Evolutionary conservation across 768 basidiomycete species (phyloP).

Genomic region (Hygrophorus pudorinus): DNA sequence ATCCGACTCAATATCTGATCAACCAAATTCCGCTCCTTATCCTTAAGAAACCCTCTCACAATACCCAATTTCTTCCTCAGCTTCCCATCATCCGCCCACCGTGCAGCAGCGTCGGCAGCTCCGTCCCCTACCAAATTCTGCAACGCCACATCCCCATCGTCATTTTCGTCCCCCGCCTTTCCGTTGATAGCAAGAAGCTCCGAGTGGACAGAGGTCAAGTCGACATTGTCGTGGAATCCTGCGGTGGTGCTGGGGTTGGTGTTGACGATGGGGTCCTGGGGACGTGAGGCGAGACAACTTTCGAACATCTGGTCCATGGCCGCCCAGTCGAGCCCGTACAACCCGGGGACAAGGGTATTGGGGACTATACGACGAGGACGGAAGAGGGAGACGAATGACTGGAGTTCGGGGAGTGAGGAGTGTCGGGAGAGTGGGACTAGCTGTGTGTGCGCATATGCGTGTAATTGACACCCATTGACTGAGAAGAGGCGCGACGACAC

Average conservation of each 20-base stretch:
- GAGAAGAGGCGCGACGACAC: slow-evolving; percentile 11
- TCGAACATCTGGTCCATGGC: slow-evolving; percentile 63
- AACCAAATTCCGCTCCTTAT: slow-evolving; percentile 22
- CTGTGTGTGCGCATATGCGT: slow-evolving; percentile 24
- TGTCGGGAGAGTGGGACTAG: slow-evolving; percentile 81
- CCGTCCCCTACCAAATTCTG: slow-evolving; percentile 60
- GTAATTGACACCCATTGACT: slow-evolving; percentile 3
- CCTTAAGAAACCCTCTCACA: slow-evolving; percentile 33
- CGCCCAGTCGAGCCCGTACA: slow-evolving; percentile 60
- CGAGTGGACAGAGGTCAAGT: neutral
- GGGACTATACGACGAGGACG: slow-evolving; percentile 69
- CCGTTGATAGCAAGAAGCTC: neutral
- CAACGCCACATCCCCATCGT: slow-evolving; percentile 39
- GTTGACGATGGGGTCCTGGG: neutral
- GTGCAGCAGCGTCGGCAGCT: slow-evolving; percentile 31
- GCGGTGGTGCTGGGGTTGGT: slow-evolving; percentile 4
- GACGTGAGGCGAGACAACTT: slow-evolving; percentile 32
- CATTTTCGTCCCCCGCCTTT: slow-evolving; percentile 4
- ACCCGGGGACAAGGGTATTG: slow-evolving; percentile 53
- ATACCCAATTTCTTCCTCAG: slow-evolving; percentile 32
- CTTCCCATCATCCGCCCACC: slow-evolving; percentile 46
- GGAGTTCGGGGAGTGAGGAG: slow-evolving; percentile 80
- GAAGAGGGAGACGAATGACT: slow-evolving; percentile 73
- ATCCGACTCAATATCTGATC: slow-evolving; percentile 21
- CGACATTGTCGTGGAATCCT: slow-evolving; percentile 3